Evolutionary conservation across 371 early-diverging fungal genomes (phyloP), one percentile per base, ranked within the genome.

Genomic region (Haplosporangium sp.): DNA sequence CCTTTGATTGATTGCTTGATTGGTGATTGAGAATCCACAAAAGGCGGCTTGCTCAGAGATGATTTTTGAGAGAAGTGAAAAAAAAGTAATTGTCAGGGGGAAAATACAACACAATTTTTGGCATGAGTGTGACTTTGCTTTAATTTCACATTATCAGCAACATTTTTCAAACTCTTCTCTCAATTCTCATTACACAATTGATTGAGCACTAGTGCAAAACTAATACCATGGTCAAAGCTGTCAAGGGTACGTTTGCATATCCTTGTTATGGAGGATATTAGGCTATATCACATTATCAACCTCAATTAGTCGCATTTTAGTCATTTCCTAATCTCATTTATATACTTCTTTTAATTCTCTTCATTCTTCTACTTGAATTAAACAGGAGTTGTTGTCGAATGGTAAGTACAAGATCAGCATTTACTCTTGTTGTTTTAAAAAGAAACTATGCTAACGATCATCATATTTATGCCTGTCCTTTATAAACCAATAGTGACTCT

Each of bases 401-500:
- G 76, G 76, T 71, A 64, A 53, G 50, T 6, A 10, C 4, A 9
- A 34, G 11, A 5, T 7, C 7, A 53, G 27, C 17, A 53, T 27
- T 27, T 27, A 27, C 27, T 27, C 9, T 44, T 44, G 44, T 8
- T 10, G 5, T 10, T 44, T 13, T 44, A 8, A 44, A 44, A 44
- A 44, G 5, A 35, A 56, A 56, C 20, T 27, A 56, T 27, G 15
- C 20, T 27, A 17, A 11, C 61, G 45, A 8, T 39, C 3, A 57
- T 42, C 11, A 48, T 42, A 15, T 52, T 73, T n/a, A 35, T 60
- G 58, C 35, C 58, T 45, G 4, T 27, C 20, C 20, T 60, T 74
- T 37, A 61, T 45, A 17, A 15, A 52, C 20, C 48, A 39, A n/a
- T 66, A 86, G 96, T 83, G 96, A 96, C 73, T 87, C 89, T 8